Base-by-base conservation (phyloP, 2,329 filamentous ascomycete genomes). In the Arthroderma sp. region DNA sequence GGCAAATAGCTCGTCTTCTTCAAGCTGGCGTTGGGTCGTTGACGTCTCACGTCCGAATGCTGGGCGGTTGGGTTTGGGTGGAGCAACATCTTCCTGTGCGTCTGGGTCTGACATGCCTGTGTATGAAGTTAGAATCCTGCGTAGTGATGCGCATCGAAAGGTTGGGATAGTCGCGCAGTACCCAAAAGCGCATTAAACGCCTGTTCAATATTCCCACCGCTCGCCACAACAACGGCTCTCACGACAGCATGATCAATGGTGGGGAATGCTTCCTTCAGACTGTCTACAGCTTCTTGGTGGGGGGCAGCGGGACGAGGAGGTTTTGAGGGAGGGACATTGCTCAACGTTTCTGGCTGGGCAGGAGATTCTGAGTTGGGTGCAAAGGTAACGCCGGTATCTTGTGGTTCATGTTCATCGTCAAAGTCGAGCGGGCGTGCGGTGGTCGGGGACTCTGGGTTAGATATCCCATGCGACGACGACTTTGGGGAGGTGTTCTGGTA, bases 121-220 rank as follows among this genome's bases (percentile, higher is more conserved):
- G 29, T 31, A 31, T 22, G 31, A n/a, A 10, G 40, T 46, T 22
- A 44, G 45, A 11, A 41, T 31, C 28, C 6, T 31, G 36, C 31
- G 10, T n/a, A 10, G 6, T 50, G 40, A 48, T 10, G 28, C 33
- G 33, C 9, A 41, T 7, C 3, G n/a, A 27, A 39, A 9, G 37
- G 15, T 22, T n/a, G 10, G 29, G 29, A 40, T 29, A 11, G 37
- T 27, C 31, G 29, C 10, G 44, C 57, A 73, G 49, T 71, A 85
- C 85, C 84, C 38, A 98, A 73, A 37, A 98, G 74, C 32, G 91
- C 91, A 66, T 95, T 91, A 68, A 98, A 98, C 9, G 91, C 89
- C 30, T 86, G 84, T 63, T 98, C 91, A 40, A 96, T 80, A 57
- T 82, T 79, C 48, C 88, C 89, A 47, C 80, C 75, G 61, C 91